Percentiles rank a stretch among this genome's conserved stretches.
Evolutionary conservation across 306 rosid genomes (phyloP).

Genomic region (Gleditsia sinensis): DNA sequence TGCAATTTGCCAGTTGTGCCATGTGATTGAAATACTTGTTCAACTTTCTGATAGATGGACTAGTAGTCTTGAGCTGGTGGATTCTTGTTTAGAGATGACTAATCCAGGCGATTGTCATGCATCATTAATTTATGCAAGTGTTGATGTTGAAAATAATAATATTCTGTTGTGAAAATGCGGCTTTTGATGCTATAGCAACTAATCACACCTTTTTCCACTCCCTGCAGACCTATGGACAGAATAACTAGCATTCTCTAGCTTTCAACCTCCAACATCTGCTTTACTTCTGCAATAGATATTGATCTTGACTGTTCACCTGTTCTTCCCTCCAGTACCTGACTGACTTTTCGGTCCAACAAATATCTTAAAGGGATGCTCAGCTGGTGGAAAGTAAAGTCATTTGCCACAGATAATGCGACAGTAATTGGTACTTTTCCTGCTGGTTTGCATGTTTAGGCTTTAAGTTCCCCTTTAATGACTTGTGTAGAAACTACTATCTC

Average conservation of each 20-base stretch:
- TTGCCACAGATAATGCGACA: constrained; percentile 63
- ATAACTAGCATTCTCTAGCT: no score
- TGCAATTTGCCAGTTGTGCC: constrained; percentile 36
- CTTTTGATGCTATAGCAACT: constrained; percentile 51
- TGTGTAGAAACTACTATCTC: background rate
- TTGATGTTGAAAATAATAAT: constrained; percentile 37
- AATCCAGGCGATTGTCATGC: constrained; percentile 41
- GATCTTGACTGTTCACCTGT: no score
- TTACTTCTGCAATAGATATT: no score
- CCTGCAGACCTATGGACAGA: no score
- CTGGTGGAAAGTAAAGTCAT: constrained; percentile 72
- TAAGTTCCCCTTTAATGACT: background rate
- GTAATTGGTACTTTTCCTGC: constrained; percentile 64
- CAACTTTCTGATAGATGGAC: constrained; percentile 41
- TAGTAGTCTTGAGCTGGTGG: constrained; percentile 28
- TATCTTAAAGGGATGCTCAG: constrained; percentile 62
- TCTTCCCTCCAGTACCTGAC: no score
- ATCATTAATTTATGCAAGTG: constrained; percentile 37
- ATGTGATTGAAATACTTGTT: constrained; percentile 26
- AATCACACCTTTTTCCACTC: constrained; percentile 71
- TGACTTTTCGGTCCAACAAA: no score
- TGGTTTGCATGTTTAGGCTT: constrained; percentile 53
- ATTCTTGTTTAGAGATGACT: constrained; percentile 29
- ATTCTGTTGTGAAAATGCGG: constrained; percentile 21
- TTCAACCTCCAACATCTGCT: no score